phyloP scores from a whole-genome alignment of 1,139 yeast species.

The Geotrichum carabidarum region DNA sequence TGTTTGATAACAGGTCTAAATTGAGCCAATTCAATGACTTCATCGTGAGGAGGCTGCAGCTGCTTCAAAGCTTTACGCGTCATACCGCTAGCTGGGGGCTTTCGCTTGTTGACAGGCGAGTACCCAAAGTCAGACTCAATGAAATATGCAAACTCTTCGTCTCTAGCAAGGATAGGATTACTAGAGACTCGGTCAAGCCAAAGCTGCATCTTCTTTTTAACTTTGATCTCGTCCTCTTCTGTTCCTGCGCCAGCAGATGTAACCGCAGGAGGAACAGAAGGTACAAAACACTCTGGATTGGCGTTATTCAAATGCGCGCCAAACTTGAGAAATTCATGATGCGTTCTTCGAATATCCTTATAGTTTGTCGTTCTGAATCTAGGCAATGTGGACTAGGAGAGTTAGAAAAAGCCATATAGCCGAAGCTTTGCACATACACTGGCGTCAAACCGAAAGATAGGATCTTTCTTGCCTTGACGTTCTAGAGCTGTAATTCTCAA shows the following conservation, averaged over 20 bases:
- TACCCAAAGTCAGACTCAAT: slow-evolving; percentile 80
- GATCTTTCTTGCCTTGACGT: slow-evolving; percentile 47
- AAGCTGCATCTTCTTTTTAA: slow-evolving; percentile 60
- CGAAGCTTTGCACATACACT: slow-evolving; percentile 20
- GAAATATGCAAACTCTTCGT: slow-evolving; percentile 83
- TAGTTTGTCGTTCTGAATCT: slow-evolving; percentile 67
- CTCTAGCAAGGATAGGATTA: slow-evolving; percentile 75
- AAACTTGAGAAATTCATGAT: slow-evolving; percentile 67
- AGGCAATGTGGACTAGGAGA: slow-evolving; percentile 53
- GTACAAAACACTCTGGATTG: slow-evolving; percentile 88
- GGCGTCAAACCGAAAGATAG: slow-evolving; percentile 47
- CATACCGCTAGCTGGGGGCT: slow-evolving; percentile 75
- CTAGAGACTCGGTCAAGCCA: slow-evolving; percentile 77
- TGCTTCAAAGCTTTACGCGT: slow-evolving; percentile 87
- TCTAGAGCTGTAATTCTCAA: slow-evolving; percentile 47
- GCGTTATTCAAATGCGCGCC: slow-evolving; percentile 74
- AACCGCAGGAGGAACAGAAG: slow-evolving; percentile 69
- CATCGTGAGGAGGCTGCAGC: slow-evolving; percentile 87
- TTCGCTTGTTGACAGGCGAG: slow-evolving; percentile 41
- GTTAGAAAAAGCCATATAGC: not conserved
- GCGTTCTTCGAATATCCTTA: slow-evolving; percentile 75
- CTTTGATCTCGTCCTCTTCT: slow-evolving; percentile 66
- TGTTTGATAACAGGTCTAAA: slow-evolving; percentile 83
- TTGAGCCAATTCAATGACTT: slow-evolving; percentile 68
- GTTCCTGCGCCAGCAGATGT: slow-evolving; percentile 81